Conservation (phyloP, 805 yeast genomes). For the Teunomyces cretensis region DNA sequence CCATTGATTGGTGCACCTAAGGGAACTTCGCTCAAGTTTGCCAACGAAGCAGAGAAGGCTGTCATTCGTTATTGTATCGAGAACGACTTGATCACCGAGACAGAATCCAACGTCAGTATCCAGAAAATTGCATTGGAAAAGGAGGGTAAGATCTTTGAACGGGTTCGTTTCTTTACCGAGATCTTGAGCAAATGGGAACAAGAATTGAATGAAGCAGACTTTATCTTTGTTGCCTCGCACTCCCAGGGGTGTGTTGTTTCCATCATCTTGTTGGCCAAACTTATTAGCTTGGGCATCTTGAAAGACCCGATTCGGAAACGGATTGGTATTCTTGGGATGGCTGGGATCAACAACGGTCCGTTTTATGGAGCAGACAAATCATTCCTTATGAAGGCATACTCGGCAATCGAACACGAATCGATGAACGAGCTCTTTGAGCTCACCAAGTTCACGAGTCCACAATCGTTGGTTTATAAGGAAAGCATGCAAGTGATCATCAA, state of each 20-base stretch:
- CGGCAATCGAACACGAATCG: constrained; percentile 87
- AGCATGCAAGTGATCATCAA: constrained; percentile 63
- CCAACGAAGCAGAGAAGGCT: constrained; percentile 83
- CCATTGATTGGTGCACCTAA: constrained; percentile 94
- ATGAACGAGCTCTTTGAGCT: constrained; percentile 84
- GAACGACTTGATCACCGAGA: constrained; percentile 33
- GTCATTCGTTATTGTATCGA: constrained; percentile 60
- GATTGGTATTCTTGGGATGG: constrained; percentile 86
- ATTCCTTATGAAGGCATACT: constrained; percentile 80
- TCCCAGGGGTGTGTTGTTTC: constrained; percentile 97
- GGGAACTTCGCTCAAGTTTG: constrained; percentile 89
- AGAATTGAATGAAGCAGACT: constrained; percentile 68
- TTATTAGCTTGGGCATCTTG: constrained; percentile 57
- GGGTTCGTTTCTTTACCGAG: constrained; percentile 78
- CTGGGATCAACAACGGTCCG: constrained; percentile 94
- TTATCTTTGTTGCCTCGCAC: constrained; percentile 88
- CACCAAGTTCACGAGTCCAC: constrained; percentile 71
- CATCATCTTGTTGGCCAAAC: constrained; percentile 68
- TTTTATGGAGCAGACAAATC: constrained; percentile 87
- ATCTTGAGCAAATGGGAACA: constrained; percentile 67
- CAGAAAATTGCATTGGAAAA: constrained; percentile 92
- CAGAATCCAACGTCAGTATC: constrained; percentile 45
- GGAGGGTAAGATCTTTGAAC: constrained; percentile 85
- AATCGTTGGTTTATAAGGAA: constrained; percentile 68
- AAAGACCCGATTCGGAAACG: constrained; percentile 42